Evolutionary conservation across 495 filamentous ascomycete species (phyloP), one percentile per base, ranked within the genome.

Genomic region (Neurospora africana): DNA sequence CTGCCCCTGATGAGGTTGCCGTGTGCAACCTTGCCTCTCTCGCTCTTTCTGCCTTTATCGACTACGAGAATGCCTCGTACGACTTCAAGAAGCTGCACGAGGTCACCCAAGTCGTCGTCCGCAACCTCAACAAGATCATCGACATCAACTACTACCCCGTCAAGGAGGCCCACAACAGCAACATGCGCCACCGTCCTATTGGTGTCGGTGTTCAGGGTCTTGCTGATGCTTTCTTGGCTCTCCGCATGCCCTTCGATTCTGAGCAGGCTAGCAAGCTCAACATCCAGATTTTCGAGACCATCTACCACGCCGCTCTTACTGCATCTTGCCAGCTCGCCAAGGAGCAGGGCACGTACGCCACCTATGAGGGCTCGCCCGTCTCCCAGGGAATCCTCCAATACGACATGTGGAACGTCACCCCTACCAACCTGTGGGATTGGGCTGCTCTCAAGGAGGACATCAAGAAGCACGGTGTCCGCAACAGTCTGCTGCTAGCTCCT

Each of bases 211-310:
- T 99, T 75, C 95, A 97, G 83, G 95, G 95, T 86, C 90, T 99
- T 75, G 95, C 95, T n/a, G 95, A 99, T 87, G 93, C 93, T 68
- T 99, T 99, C 90, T 88, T 99, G 73, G 95, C 96, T 70, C 90
- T 99, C 71, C 95, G 96, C 78, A 86, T 97, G 84, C 95, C 95
- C 10, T 99, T 99, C 80, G 95, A 99, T 79, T 99, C 96, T 0
- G 87, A 92, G 21, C 92, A 97, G 84, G 95, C 95, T 58, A 91
- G 91, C 75, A 88, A 95, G 78, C 88, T 99, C 77, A 99, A 99
- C 87, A 95, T 91, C 77, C 93, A 98, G 82, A 98, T 99, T 80
- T 99, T 99, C 78, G 95, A 99, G 88, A 99, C 95, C 47, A 98
- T 99, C 83, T 99, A 99, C 84, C 95, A 99, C 81, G 95, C 90